Base-by-base conservation (phyloP, 768 basidiomycete species). In the Artomyces pyxidatus region DNA sequence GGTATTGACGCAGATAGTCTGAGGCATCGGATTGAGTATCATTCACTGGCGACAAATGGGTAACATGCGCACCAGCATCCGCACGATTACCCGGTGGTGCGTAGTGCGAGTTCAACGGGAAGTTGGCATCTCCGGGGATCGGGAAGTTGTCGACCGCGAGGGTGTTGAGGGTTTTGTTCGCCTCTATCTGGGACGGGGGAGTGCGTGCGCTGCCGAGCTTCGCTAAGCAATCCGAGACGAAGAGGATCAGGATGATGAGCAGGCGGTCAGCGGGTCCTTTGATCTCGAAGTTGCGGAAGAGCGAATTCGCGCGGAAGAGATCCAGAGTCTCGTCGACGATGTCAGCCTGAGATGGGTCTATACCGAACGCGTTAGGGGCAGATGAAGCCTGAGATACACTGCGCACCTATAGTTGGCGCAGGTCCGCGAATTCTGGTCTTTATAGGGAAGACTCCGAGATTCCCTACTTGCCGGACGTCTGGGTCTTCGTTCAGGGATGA, bases 221-320 rank as follows among this genome's bases (percentile, higher is more conserved):
- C 23, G 88, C 80, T 44, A 99, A 81, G 65, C 95, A 98, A 70
- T 99, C 96, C 39, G 94, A 97, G 61, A 97, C 82, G 71, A 87
- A 99, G 64, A 99, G 85, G 66, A 98, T 96, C 61, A 98, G 81
- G 65, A 98, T 81, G 73, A 99, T 98, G 62, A 99, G 78, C 35
- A 91, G 83, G 50, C 94, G 84, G 74, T 96, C 94, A 45, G 93
- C 92, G 47, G 91, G 89, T 16, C 93, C 94, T 65, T 97, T 95
- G 79, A 99, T 98, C 74, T 99, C 96, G 60, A 98, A 99, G 71
- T 98, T 98, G 62, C 96, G 86, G 71, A 99, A 99, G 52, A 99
- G 85, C 30, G 94, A 96, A 70, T 99, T 99, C 61, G 95, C 94
- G 48, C 96, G 88, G 71, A 99, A 99, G 52, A 98, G 81, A 69